Evolutionary conservation across 176 grass and related monocot species (phyloP).

Genomic region (Rhynchospora tenuis): DNA sequence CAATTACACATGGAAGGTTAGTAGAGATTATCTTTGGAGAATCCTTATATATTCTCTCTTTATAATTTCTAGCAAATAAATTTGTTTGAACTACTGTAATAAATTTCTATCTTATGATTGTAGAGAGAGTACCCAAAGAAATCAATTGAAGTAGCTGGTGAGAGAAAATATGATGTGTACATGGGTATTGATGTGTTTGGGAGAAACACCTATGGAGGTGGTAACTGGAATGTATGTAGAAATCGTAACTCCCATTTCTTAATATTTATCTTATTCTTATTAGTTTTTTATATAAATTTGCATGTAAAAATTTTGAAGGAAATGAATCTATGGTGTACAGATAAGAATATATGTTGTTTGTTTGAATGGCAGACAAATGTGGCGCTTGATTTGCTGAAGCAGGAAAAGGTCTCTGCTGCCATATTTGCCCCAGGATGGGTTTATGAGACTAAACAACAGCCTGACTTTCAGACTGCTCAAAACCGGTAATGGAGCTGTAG

Average conservation of each 20-base stretch:
- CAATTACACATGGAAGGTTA: slow-evolving; percentile 83
- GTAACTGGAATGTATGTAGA: slow-evolving; percentile 78
- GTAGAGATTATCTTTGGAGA: slow-evolving; percentile 7
- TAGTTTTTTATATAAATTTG: not conserved
- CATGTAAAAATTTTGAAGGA: not conserved
- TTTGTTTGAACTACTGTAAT: not conserved
- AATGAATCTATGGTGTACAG: no score
- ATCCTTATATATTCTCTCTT: not conserved
- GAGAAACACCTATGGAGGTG: slow-evolving; percentile 74
- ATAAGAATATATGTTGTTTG: not conserved
- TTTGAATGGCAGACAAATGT: slow-evolving; percentile 58
- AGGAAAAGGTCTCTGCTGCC: slow-evolving; percentile 79
- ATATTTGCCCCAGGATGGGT: slow-evolving; percentile 99
- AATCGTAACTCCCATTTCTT: not conserved
- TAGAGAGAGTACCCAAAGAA: slow-evolving; percentile 50
- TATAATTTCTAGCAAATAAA: slow-evolving; percentile 5
- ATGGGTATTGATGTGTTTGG: slow-evolving; percentile 99
- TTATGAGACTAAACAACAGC: slow-evolving; percentile 73
- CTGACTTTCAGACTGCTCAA: slow-evolving; percentile 74
- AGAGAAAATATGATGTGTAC: slow-evolving; percentile 82
- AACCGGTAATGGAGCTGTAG: slow-evolving; percentile 52
- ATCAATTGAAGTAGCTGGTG: slow-evolving; percentile 59
- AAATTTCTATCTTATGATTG: slow-evolving; percentile 2
- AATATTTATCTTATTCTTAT: not conserved
- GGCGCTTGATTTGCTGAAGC: slow-evolving; percentile 84